Base-by-base conservation (phyloP, 169 alveolate genomes). In the Plasmodium knowlesi region DNA sequence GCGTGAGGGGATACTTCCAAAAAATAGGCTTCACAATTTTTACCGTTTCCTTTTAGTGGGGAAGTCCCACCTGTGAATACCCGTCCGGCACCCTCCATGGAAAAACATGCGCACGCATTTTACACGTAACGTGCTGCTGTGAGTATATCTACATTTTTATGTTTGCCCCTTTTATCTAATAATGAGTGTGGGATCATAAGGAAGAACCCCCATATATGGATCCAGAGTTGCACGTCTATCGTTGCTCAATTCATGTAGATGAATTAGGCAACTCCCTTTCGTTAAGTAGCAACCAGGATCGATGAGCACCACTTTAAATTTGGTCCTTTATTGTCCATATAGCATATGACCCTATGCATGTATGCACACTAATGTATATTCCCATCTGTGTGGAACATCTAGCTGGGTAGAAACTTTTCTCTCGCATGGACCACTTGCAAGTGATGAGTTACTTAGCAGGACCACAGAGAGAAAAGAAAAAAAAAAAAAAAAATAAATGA, bases 401-500 rank as follows among this genome's bases (percentile, higher is more conserved):
- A 67, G 30, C 37, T 67, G 76, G 22, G 10, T 19, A 67, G 30
- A 67, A 67, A 10, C 25, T 28, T 67, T 50, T 28, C 9, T n/a
- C 76, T 4, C 14, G 76, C 39, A 19, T 12, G n/a, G 39, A 67
- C 76, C 76, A 67, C 76, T 67, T 67, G 3, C 37, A 67, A 67
- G 76, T 67, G 76, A 67, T 67, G 76, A 67, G n/a, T 28, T 67
- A 37, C 76, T 19, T 25, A 67, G n/a, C n/a, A 5, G 37, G n/a
- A 37, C 41, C 76, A 67, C 37, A 67, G n/a, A 37, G 12, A 73
- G 30, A 73, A 73, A 70, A 67, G n/a, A 73, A 73, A 73, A 73
- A 73, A 73, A 70, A 67, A 5, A 73, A 73, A 73, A n/a, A 73
- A 30, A 73, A 73, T 34, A 73, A 73, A 74, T 34, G 16, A 74